Conservation (phyloP, 2,329 filamentous ascomycete genomes). For the Cercospora berteroae region DNA sequence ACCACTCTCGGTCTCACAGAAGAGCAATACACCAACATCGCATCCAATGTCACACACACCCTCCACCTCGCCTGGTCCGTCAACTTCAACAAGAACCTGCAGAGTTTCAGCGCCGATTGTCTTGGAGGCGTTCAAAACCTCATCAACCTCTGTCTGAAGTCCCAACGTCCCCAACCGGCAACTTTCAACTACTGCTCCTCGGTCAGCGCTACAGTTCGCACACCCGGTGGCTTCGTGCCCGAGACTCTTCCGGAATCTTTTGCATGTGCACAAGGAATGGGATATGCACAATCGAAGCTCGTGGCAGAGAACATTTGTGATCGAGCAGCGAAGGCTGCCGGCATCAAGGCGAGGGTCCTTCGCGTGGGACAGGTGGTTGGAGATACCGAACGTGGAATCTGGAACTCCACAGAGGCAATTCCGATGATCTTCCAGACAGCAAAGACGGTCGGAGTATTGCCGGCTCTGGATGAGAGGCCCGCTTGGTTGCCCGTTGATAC, state of each 20-base stretch:
- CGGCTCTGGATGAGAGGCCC: slow-evolving; percentile 40
- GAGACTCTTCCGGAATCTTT: slow-evolving; percentile 34
- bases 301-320: slow-evolving; percentile 37
- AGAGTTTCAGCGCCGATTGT: slow-evolving; percentile 35
- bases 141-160: slow-evolving; percentile 32
- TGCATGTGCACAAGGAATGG: slow-evolving; percentile 30
- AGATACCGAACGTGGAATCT: slow-evolving; percentile 31
- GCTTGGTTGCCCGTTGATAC: slow-evolving; percentile 50
- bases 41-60: slow-evolving; percentile 30
- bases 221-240: slow-evolving; percentile 29
- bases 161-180: slow-evolving; percentile 25
- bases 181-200: slow-evolving; percentile 42
- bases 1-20: slow-evolving; percentile 30
- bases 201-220: slow-evolving; percentile 32
- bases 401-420: slow-evolving; percentile 47
- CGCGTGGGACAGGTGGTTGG: slow-evolving; percentile 35
- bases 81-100: slow-evolving; percentile 40
- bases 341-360: slow-evolving; percentile 28
- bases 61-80: slow-evolving; percentile 44
- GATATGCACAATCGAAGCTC: slow-evolving; percentile 43
- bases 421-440: slow-evolving; percentile 45
- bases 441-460: slow-evolving; percentile 40
- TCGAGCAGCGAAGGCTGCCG: slow-evolving; percentile 34
- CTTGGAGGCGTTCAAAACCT: slow-evolving; percentile 34
- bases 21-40: slow-evolving; percentile 26